phyloP scores from a whole-genome alignment of 495 filamentous ascomycete species.

The Penicillium chermesinum region DNA sequence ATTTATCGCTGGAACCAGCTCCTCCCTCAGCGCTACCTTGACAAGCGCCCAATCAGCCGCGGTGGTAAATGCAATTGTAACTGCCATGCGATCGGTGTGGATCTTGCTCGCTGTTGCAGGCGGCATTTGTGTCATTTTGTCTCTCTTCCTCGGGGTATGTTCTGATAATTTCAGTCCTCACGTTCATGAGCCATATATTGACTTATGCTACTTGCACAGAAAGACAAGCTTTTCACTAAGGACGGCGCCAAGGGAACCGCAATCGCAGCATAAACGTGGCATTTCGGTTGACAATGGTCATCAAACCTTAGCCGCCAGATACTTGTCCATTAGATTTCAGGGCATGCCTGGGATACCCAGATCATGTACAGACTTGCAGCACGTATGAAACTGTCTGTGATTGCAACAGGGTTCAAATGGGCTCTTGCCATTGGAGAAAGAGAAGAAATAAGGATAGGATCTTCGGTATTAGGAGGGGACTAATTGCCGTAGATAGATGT shows the following conservation, averaged over 20 bases:
- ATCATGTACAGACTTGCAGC: too few relatives aligned
- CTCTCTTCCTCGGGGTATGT: slow-evolving; percentile 1
- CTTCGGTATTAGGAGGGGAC: too few relatives aligned
- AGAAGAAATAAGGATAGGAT: too few relatives aligned
- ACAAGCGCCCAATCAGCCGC: background rate
- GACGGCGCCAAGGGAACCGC: background rate
- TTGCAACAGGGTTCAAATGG: too few relatives aligned
- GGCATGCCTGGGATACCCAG: too few relatives aligned
- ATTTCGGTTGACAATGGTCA: background rate
- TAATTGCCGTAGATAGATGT: too few relatives aligned
- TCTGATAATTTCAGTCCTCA: background rate
- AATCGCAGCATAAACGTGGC: background rate
- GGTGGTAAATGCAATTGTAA: background rate
- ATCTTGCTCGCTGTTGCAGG: background rate
- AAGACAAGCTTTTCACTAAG: background rate
- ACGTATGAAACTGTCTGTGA: too few relatives aligned
- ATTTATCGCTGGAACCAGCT: slow-evolving; percentile 1
- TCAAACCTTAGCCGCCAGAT: too few relatives aligned
- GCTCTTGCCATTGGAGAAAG: too few relatives aligned
- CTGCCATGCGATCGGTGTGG: background rate
- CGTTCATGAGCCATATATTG: background rate
- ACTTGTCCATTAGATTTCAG: too few relatives aligned
- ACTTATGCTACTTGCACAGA: background rate
- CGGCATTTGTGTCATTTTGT: background rate
- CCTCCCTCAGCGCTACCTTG: background rate